Evolutionary conservation across 1,284 basidiomycete species (phyloP), one percentile per base, ranked within the genome.

Genomic region (Porogramme epimiltina): DNA sequence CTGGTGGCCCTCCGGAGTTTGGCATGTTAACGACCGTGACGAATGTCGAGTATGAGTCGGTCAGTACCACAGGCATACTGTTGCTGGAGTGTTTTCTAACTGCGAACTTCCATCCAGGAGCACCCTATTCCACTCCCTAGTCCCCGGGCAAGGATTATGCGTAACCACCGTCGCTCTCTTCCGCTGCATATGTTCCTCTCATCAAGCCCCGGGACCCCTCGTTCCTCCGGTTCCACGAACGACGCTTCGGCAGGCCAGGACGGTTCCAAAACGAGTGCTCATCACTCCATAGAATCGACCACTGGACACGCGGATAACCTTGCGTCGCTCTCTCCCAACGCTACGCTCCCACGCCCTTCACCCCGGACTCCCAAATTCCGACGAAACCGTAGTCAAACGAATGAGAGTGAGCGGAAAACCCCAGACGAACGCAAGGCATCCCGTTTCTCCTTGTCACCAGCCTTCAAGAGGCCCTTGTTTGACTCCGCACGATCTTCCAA

Each of bases 361-460:
- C 54, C 53, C 2, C 58, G 44, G 3, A 55, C 53, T 13, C 58
- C 55, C 5, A 57, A 47, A 31, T 23, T 49, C 3, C 46, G 34
- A 18, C 52, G 58, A 5, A 43, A 45, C 5, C 61, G 59, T 20
- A 60, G 49, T 8, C 52, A 54, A 31, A 60, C 38, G 10, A 37
- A 36, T 4, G 43, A 23, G 28, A 34, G 28, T 16, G 44, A 51
- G 19, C 25, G 23, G 10, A 36, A 26, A n/a, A 11, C 18, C 16
- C 24, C 15, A 38, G 24, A 18, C 3, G 36, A 28, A 5, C 45
- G 11, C 20, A 62, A 62, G 19, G 33, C 49, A 11, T 52, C 62
- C 18, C 48, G 65, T 5, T 65, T 68, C 46, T 68, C 66, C 5
- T 43, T 68, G 20, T 60, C 65, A 2, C 63, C 66, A 1, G 59